A percentile compares a stretch with the other conserved stretches of the same genome.
phyloP scores from a whole-genome alignment of 495 filamentous ascomycete genomes.

The Daldinia childiae region DNA sequence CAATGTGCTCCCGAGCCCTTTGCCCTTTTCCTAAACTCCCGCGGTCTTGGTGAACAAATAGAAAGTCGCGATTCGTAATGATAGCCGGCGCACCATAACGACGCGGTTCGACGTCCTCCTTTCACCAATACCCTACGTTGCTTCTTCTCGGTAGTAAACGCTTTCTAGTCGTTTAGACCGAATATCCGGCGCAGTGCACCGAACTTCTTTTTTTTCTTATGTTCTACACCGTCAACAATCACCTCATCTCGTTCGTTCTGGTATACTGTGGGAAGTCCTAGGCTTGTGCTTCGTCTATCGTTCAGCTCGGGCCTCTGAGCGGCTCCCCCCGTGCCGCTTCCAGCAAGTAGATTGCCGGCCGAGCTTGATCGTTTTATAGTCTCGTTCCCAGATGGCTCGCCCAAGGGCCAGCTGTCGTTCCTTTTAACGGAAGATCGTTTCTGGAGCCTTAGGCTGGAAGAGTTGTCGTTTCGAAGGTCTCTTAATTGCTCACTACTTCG shows the following conservation, averaged over 20 bases:
- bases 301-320: conserved; percentile 21
- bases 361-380: conserved; percentile 39
- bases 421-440: conserved; percentile 42
- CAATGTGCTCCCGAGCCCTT: conserved; percentile 20
- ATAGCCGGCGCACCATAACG: conserved; percentile 27
- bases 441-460: conserved; percentile 46
- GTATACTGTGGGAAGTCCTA: conserved; percentile 20
- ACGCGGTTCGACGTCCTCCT: conserved; percentile 20
- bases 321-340: conserved; percentile 3
- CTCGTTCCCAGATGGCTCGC: conserved; percentile 17
- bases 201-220: conserved; percentile 71
- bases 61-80: conserved; percentile 23
- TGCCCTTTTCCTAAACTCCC: conserved; percentile 34
- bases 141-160: conserved; percentile 17
- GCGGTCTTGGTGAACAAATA: conserved; percentile 28
- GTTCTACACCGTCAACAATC: conserved; percentile 42
- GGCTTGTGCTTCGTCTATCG: conserved; percentile 35
- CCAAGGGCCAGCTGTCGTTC: conserved; percentile 33
- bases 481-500: conserved; percentile 55
- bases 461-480: conserved; percentile 36
- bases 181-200: conserved; percentile 64
- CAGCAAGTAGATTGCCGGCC: conserved; percentile 45
- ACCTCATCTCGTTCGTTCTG: conserved; percentile 38
- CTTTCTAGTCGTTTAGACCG: conserved; percentile 60
- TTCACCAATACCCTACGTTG: conserved; percentile 41